A percentile compares a stretch with the other conserved stretches of the same genome.
These are phyloP conservation scores for Globisporangium iwayamae DNA, from an alignment of 352 stramenopile species.

Conservation along the genomic window DNA sequence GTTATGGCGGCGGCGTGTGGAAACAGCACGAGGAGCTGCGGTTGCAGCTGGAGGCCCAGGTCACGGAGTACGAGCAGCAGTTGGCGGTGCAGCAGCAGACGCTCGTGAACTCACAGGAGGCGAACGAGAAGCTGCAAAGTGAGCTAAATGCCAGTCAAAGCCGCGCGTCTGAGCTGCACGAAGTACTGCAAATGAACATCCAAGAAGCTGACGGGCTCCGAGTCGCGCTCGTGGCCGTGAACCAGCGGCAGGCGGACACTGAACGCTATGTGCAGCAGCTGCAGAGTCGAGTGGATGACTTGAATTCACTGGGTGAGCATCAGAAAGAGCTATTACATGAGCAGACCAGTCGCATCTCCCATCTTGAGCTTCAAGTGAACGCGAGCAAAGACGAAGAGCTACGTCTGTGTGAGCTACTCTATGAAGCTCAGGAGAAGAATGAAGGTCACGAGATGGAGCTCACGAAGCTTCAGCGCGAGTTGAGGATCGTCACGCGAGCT, in stretches of 20 bases:
- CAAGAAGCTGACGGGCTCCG: neutral
- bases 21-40: conserved; percentile 29
- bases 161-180: neutral
- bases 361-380: neutral
- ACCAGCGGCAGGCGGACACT: neutral
- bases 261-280: neutral
- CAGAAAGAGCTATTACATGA: neutral
- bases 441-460: conserved; percentile 9
- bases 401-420: conserved; percentile 18
- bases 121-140: neutral
- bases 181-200: neutral
- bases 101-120: neutral
- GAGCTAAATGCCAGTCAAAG: conserved; percentile 9
- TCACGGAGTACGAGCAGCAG: conserved; percentile 6
- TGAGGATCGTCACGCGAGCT: conserved; percentile 14
- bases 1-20: conserved; percentile 29
- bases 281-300: neutral
- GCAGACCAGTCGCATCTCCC: neutral
- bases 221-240: neutral
- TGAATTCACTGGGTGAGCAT: neutral
- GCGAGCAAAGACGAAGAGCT: conserved; percentile 9
- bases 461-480: neutral
- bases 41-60: conserved; percentile 12
- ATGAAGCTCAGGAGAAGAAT: conserved; percentile 16
- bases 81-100: neutral